Percentiles rank a stretch among this genome's conserved stretches.
Conservation (phyloP, 495 filamentous ascomycete species). For the Hypoxylon intermedium region DNA sequence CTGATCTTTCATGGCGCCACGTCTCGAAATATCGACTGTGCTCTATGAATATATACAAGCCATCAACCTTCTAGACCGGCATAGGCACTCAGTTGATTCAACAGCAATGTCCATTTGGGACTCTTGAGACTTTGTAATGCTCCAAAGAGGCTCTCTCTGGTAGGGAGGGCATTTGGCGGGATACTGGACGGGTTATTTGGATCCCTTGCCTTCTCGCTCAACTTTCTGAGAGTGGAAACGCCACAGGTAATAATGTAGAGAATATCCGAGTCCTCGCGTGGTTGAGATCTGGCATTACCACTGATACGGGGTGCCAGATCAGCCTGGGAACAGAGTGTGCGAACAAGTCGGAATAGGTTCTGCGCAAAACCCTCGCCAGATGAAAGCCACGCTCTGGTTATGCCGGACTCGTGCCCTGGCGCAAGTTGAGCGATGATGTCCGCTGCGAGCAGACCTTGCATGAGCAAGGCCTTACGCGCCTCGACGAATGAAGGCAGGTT, state of each 20-base stretch:
- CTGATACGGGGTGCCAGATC: constrained; percentile 48
- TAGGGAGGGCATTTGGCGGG: constrained; percentile 70
- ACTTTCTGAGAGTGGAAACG: constrained; percentile 69
- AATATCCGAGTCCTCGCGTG: constrained; percentile 54
- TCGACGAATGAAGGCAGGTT: constrained; percentile 70
- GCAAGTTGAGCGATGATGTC: constrained; percentile 83
- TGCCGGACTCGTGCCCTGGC: constrained; percentile 70
- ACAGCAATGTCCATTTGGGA: constrained; percentile 61
- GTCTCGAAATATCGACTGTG: neutral
- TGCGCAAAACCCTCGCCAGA: constrained; percentile 86
- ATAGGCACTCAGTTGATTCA: constrained; percentile 77
- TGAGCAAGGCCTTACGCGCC: constrained; percentile 81
- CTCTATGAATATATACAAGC: neutral
- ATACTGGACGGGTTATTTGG: constrained; percentile 60
- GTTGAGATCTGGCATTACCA: constrained; percentile 42
- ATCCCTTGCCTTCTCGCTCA: constrained; percentile 76
- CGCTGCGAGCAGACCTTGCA: constrained; percentile 89
- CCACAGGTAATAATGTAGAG: constrained; percentile 72
- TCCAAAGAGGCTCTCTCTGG: constrained; percentile 72
- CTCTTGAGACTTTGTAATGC: constrained; percentile 66
- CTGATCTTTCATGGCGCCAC: neutral
- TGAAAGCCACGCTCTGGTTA: constrained; percentile 83
- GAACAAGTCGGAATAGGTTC: constrained; percentile 75
- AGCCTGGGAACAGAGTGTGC: constrained; percentile 68
- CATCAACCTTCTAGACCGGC: constrained; percentile 64